Base-by-base conservation (phyloP, 495 filamentous ascomycete species). In the Pseudoneurospora amorphoporcata region DNA sequence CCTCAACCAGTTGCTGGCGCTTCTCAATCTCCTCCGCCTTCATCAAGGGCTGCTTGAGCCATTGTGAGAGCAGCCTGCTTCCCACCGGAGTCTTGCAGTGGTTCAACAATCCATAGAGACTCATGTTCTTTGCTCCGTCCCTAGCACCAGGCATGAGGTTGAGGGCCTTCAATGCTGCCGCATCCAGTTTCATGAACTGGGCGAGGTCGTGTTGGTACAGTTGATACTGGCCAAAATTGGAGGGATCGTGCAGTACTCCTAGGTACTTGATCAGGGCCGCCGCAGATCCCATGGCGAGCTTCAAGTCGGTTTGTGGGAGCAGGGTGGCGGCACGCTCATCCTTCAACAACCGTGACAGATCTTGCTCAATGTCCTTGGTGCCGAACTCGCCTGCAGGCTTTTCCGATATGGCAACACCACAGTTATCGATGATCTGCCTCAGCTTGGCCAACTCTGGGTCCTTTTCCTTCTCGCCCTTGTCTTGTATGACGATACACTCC, bases 31-130 rank as follows among this genome's bases (percentile, higher is more conserved):
- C 94, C 14, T 87, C 84, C 69, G 92, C 87, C 81, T 89, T 92
- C 96, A 99, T 99, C 37, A 99, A 82, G 0, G 95, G 95, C 82
- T 99, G 95, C 83, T 98, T 99, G 38, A 99, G 84, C 95, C 95
- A 99, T 82, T 99, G 95, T 3, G 94, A 91, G 16, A 99, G 83
- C 74, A 99, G 79, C 65, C 96, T 88, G 77, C 94, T 97, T 6
- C 95, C 95, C 35, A 96, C 89, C 2, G 96, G 92, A 6, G 95
- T 99, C 81, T 97, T 99, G 86, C 95, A 99, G 78, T 98, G 96
- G 78, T 99, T 98, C 69, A 99, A 84, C 41, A 99, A 80, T 3
- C 95, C 95, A 76, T 92, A 98, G 73, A 99, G 76, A 77, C 92
- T 97, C 96, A 98, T 99, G n/a, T 87, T 97, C 84, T 97, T 98